Conservation (phyloP, 805 yeast genomes). For the Pichia ethanolica region DNA sequence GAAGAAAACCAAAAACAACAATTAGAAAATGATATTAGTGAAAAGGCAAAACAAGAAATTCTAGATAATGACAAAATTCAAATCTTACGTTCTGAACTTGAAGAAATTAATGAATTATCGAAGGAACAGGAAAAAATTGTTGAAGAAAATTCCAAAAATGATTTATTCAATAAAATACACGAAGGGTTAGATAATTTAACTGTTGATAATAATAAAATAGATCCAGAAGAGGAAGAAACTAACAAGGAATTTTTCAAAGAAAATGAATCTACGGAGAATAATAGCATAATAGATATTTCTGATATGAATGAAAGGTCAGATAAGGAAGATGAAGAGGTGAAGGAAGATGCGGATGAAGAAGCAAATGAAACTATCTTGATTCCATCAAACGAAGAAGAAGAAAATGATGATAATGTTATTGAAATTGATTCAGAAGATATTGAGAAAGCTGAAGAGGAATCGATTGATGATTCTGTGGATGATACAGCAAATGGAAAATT, state of each 20-base stretch:
- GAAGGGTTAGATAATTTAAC: no score
- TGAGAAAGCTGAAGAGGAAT: not conserved
- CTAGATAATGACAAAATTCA: not conserved
- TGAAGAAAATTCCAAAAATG: not conserved
- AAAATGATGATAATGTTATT: slow-evolving; percentile 4
- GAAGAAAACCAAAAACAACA: not conserved
- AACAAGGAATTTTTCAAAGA: no score
- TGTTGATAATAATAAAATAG: not conserved
- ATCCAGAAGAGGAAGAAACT: not conserved
- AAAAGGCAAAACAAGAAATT: not conserved
- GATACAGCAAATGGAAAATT: no score
- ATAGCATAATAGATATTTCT: no score
- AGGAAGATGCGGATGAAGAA: not conserved
- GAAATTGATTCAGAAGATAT: not conserved
- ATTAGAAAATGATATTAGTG: not conserved
- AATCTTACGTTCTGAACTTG: not conserved
- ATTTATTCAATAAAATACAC: no score
- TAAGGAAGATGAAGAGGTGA: not conserved
- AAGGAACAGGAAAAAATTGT: slow-evolving; percentile 1
- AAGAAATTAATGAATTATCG: slow-evolving; percentile 1
- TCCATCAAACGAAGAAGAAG: slow-evolving; percentile 4
- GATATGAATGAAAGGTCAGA: no score
- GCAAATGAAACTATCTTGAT: slow-evolving; percentile 1
- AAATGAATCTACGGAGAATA: no score
- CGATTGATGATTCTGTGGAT: not conserved